These are phyloP conservation scores for Cerioporus squamosus DNA, from an alignment of 1,284 basidiomycete species.

Conservation along the genomic window DNA sequence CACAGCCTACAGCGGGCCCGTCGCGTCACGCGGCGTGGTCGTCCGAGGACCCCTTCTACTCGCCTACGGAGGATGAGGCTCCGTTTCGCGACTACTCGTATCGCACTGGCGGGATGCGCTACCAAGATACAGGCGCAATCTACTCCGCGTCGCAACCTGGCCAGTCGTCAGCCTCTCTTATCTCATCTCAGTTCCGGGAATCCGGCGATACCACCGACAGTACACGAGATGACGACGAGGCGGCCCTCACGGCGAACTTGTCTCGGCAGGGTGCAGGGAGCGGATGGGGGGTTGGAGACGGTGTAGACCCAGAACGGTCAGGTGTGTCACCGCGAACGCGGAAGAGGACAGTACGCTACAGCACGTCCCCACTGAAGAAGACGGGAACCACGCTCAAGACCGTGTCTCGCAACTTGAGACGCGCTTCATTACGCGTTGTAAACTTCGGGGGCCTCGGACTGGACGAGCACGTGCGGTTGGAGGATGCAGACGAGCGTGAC, in stretches of 20 bases:
- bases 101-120: slow-evolving; percentile 22
- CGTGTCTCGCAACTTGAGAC: slow-evolving; percentile 64
- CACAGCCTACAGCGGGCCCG: slow-evolving; percentile 8
- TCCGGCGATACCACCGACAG: slow-evolving; percentile 42
- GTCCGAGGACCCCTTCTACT: slow-evolving; percentile 52
- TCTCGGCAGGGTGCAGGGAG: slow-evolving; percentile 39
- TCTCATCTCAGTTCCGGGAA: slow-evolving; percentile 41
- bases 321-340: slow-evolving; percentile 45
- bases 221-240: slow-evolving; percentile 58
- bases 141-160: slow-evolving; percentile 48
- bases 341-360: slow-evolving; percentile 54
- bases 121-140: slow-evolving; percentile 34
- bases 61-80: slow-evolving; percentile 36
- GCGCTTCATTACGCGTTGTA: slow-evolving; percentile 82
- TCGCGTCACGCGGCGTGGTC: slow-evolving; percentile 31
- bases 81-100: slow-evolving; percentile 25
- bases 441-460: slow-evolving; percentile 73
- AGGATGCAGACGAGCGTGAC: slow-evolving; percentile 47
- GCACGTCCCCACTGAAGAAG: slow-evolving; percentile 52
- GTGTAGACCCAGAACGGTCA: slow-evolving; percentile 34
- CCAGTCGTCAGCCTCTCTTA: slow-evolving; percentile 57
- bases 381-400: slow-evolving; percentile 61
- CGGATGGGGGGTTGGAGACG: slow-evolving; percentile 33
- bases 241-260: slow-evolving; percentile 57
- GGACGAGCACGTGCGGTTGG: slow-evolving; percentile 60